These are phyloP conservation scores for Noccaea caerulescens DNA, from an alignment of 345 rosid genomes.

Conservation along the genomic window DNA sequence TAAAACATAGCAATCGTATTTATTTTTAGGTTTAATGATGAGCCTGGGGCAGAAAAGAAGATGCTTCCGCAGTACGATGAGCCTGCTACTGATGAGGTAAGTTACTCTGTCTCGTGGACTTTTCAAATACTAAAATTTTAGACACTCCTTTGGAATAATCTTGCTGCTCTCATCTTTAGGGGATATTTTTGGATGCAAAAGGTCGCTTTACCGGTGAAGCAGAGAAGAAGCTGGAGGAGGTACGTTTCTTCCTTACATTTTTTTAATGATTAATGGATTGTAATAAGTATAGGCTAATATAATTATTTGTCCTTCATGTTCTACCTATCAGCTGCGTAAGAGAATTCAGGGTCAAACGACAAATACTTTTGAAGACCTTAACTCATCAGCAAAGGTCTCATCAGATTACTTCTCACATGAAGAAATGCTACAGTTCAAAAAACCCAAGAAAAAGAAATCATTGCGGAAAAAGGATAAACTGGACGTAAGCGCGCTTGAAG, in stretches of 20 bases:
- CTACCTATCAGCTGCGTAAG: slow-evolving; percentile 69
- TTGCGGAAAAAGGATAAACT: slow-evolving; percentile 85
- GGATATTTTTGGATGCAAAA: slow-evolving; percentile 76
- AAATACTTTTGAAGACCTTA: slow-evolving; percentile 69
- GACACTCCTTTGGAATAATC: slow-evolving; percentile 12
- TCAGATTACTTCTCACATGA: slow-evolving; percentile 89
- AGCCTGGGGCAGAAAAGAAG: slow-evolving; percentile 71
- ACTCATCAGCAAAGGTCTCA: slow-evolving; percentile 59
- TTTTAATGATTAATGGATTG: slow-evolving; percentile 21
- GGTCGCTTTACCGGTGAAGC: slow-evolving; percentile 90
- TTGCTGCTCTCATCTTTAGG: slow-evolving; percentile 55
- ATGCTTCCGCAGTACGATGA: slow-evolving; percentile 97
- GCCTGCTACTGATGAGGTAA: slow-evolving; percentile 71
- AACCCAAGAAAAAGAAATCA: slow-evolving; percentile 89
- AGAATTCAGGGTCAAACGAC: slow-evolving; percentile 70
- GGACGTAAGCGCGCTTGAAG: slow-evolving; percentile 89
- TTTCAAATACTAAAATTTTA: slow-evolving; percentile 1
- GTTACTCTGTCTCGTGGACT: slow-evolving; percentile 16
- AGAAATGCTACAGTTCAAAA: slow-evolving; percentile 86
- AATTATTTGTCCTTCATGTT: slow-evolving; percentile 4
- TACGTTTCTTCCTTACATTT: slow-evolving; percentile 36
- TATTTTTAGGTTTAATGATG: slow-evolving; percentile 77
- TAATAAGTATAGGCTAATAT: slow-evolving; percentile 27
- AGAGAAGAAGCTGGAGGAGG: slow-evolving; percentile 95
- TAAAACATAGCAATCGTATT: slow-evolving; percentile 27